These are phyloP conservation scores for Sugiyamaella paludigena DNA, from an alignment of 1,139 yeast genomes.

Conservation along the genomic window DNA sequence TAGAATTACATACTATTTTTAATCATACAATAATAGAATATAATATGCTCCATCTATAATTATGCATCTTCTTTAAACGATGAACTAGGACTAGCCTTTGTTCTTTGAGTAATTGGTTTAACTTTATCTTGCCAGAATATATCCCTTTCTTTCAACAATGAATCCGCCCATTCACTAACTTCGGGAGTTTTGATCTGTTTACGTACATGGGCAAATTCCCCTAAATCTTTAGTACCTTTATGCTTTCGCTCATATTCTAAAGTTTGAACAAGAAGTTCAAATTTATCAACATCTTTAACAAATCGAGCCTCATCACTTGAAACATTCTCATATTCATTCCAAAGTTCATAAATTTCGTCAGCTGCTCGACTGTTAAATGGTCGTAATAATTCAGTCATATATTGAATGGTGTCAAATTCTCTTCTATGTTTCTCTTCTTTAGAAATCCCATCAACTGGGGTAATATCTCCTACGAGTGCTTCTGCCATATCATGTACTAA, in stretches of 20 bases:
- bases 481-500: conserved; percentile 94
- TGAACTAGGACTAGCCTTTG: conserved; percentile 6
- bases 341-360: conserved; percentile 62
- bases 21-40: neutral
- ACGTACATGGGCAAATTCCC: conserved; percentile 68
- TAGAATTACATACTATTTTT: neutral
- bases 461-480: conserved; percentile 88
- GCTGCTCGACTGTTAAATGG: conserved; percentile 67
- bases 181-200: conserved; percentile 67
- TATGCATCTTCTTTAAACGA: neutral
- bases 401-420: conserved; percentile 71
- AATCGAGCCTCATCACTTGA: conserved; percentile 79
- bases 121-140: conserved; percentile 39
- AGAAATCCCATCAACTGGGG: conserved; percentile 75
- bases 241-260: conserved; percentile 76
- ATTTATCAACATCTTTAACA: conserved; percentile 93
- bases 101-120: conserved; percentile 12
- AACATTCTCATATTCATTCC: conserved; percentile 90
- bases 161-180: conserved; percentile 68
- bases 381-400: conserved; percentile 55
- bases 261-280: conserved; percentile 86
- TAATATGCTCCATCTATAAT: neutral
- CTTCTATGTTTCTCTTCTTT: conserved; percentile 76
- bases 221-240: conserved; percentile 55
- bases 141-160: conserved; percentile 57